Evolutionary conservation across 2,329 filamentous ascomycete genomes (phyloP).

Genomic region (Trichoderma sp.): DNA sequence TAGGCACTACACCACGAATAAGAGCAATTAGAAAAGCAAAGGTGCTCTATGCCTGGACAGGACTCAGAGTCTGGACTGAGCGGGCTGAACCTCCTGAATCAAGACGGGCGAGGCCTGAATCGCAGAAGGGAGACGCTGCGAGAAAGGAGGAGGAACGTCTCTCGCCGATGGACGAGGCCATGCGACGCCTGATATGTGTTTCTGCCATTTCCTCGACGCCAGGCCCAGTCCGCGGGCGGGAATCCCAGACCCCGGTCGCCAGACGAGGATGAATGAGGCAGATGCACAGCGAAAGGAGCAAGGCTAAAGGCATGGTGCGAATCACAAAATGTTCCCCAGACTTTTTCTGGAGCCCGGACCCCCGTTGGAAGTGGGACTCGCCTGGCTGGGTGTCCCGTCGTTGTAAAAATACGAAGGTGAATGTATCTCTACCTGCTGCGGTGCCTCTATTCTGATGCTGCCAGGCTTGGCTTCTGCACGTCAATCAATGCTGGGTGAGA

Average conservation of each 20-base stretch:
- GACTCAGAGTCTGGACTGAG: conserved; percentile 6
- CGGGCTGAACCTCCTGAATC: conserved; percentile 5
- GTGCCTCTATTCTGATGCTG: background rate
- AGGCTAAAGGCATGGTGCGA: conserved; percentile 4
- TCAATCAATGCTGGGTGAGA: background rate
- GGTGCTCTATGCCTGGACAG: background rate
- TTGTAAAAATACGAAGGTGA: conserved; percentile 1
- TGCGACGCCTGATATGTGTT: conserved; percentile 25
- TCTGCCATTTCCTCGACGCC: background rate
- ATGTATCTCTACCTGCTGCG: background rate
- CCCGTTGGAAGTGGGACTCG: background rate
- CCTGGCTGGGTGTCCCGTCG: background rate
- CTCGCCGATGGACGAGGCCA: conserved; percentile 3
- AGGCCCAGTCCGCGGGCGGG: background rate
- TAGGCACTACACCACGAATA: background rate
- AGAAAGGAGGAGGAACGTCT: background rate
- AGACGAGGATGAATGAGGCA: background rate
- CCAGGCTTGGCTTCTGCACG: background rate
- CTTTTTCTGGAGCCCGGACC: background rate
- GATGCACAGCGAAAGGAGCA: conserved; percentile 16
- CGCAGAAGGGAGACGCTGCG: conserved; percentile 2
- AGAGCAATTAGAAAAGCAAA: background rate
- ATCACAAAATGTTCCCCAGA: conserved; percentile 24
- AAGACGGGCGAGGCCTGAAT: background rate
- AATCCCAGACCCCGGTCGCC: conserved; percentile 12